Conservation (phyloP, 2,329 filamentous ascomycete genomes). For the Scytalidium sp. region DNA sequence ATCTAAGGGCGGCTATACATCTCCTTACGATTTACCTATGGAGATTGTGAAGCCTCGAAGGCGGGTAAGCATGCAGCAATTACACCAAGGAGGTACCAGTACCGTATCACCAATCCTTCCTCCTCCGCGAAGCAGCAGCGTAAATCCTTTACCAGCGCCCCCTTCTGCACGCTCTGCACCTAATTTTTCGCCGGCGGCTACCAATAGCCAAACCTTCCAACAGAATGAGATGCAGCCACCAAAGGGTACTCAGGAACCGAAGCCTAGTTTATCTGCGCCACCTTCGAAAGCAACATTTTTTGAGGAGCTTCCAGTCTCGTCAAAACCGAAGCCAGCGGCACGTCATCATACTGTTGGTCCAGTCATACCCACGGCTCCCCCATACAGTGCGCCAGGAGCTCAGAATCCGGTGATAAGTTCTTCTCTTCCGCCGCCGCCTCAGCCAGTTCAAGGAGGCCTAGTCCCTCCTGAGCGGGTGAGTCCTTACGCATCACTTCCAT, state of each 20-base stretch:
- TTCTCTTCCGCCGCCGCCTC: conserved; percentile 9
- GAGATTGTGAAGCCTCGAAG: conserved; percentile 75
- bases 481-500: conserved; percentile 27
- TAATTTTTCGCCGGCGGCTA: conserved; percentile 18
- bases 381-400: conserved; percentile 17
- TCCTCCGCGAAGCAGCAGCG: conserved; percentile 27
- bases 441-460: conserved; percentile 15
- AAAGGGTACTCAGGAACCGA: neutral
- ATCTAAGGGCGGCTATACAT: conserved; percentile 86
- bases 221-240: conserved; percentile 10
- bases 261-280: conserved; percentile 1
- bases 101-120: conserved; percentile 11
- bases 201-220: conserved; percentile 10
- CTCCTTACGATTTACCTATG: conserved; percentile 92
- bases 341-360: conserved; percentile 37
- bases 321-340: conserved; percentile 59
- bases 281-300: conserved; percentile 61
- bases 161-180: conserved; percentile 14
- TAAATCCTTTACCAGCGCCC: conserved; percentile 16
- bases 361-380: conserved; percentile 17
- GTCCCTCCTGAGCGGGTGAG: conserved; percentile 27
- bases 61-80: conserved; percentile 52
- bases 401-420: conserved; percentile 16
- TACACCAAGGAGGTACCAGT: conserved; percentile 21
- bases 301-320: conserved; percentile 67